These are phyloP conservation scores for Pleurotus platypus DNA, from an alignment of 768 basidiomycete species.

Conservation along the genomic window DNA sequence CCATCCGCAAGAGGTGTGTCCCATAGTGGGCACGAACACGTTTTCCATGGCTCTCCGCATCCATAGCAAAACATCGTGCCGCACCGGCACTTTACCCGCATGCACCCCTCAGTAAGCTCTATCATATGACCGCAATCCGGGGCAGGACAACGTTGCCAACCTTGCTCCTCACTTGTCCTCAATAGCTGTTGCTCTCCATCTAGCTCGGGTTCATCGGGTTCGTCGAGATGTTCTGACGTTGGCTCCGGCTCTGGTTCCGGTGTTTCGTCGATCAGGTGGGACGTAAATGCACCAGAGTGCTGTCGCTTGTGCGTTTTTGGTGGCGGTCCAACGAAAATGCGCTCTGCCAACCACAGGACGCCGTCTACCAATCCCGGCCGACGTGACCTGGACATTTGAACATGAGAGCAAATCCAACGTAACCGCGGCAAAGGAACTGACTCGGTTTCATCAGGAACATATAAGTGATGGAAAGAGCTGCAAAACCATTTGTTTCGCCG, in stretches of 20 bases:
- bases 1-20: background rate
- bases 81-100: background rate
- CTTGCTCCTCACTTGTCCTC: background rate
- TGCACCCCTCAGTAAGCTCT: constrained; percentile 1
- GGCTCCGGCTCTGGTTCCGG: background rate
- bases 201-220: background rate
- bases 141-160: constrained; percentile 6
- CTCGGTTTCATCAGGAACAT: background rate
- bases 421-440: background rate
- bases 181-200: background rate
- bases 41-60: constrained; percentile 5
- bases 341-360: constrained; percentile 7
- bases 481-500: background rate
- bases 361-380: constrained; percentile 5
- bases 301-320: background rate
- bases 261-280: background rate
- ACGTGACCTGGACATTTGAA: background rate
- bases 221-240: background rate
- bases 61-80: constrained; percentile 6
- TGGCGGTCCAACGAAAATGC: constrained; percentile 2
- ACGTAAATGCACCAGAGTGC: background rate
- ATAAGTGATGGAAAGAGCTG: constrained; percentile 2
- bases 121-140: constrained; percentile 4
- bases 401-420: background rate
- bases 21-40: constrained; percentile 4